Evolutionary conservation across 768 basidiomycete species (phyloP), one percentile per base, ranked within the genome.

Genomic region (Russula earlei): DNA sequence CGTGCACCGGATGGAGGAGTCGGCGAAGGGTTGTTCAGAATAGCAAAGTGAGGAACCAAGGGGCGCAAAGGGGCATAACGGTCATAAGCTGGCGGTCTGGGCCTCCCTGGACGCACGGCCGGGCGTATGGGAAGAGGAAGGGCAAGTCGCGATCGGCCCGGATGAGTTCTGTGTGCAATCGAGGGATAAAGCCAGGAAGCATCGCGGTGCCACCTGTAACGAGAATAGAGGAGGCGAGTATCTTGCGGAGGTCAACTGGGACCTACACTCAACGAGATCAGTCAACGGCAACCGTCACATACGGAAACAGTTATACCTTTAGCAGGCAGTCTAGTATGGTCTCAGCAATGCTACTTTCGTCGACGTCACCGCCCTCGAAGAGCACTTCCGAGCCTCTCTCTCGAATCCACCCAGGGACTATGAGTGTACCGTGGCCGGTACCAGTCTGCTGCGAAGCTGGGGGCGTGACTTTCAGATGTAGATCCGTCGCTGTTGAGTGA

Each of bases 361-460:
- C 92, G 10, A 91, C 83, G 62, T 93, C 91, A 6, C 89, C 90
- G 1, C 85, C 84, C 66, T 91, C 89, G 59, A 96, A 97, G 10
- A 97, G 72, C 5, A 95, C 78, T 68, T 98, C 96, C 1, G 93
- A 83, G 1, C 87, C 87, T 14, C 94, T 77, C 67, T 98, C 95
- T 41, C 95, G 72, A 38, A 99, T 77, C 96, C 96, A 99, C 2
- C 95, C 95, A 1, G 95, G 95, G 42, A 98, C 80, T 43, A 89
- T 74, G 44, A 96, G 68, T 0, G 85, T 91, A 0, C 88, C 91
- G 8, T 77, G 72, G 2, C 88, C 89, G 1, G 85, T 85, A 0
- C 86, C 85, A 12, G 75, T 72, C 62, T 82, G 84, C 64, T 87
- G 85, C 12, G 78, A 73, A 2, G 71, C 66, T 7, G 89, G 85